Base-by-base conservation (phyloP, 2,329 filamentous ascomycete genomes). In the Macrophomina pseudophaseolina region DNA sequence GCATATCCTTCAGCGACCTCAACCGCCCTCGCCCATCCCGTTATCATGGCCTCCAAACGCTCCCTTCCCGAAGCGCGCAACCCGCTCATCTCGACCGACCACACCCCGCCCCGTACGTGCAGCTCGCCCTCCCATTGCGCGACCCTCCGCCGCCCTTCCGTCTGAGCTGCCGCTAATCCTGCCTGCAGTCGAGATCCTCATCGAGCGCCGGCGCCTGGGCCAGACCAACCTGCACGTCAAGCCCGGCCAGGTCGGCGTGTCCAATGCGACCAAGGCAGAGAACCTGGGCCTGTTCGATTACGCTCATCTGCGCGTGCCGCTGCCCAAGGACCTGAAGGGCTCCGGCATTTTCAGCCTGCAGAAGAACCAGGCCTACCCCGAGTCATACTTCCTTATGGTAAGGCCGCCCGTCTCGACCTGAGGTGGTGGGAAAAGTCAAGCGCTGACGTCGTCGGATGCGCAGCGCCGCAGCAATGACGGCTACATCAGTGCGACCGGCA, bases 311-410 rank as follows among this genome's bases (percentile, higher is more conserved):
- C 91, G 94, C 75, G 94, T 94, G 68, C 94, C 95, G 14, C 83
- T 99, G 54, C 95, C 95, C 59, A 95, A 94, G 80, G 93, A 95
- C 70, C 90, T 98, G 72, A 88, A 89, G 68, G 86, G 86, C 33
- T 97, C 94, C 5, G 95, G 95, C 75, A 96, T 99, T 74, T 98
- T 98, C 83, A 90, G 74, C 90, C 75, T 54, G 74, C 89, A 68
- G 89, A 89, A 76, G 79, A 82, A 85, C 65, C 78, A 83, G 68
- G 79, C 83, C 69, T 86, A 83, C 68, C 94, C 95, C 5, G 93
- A 93, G 77, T 95, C 92, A 72, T 99, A 99, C 81, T 99, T 98
- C 79, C 83, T 99, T 72, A 99, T 99, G 88, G 87, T 89, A 83
- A 79, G 64, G 42, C 44, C 32, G 30, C 63, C 64, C 44, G 60